These are phyloP conservation scores for Colletotrichum gloeosporioides DNA, from an alignment of 2,329 filamentous ascomycete species.

Conservation along the genomic window DNA sequence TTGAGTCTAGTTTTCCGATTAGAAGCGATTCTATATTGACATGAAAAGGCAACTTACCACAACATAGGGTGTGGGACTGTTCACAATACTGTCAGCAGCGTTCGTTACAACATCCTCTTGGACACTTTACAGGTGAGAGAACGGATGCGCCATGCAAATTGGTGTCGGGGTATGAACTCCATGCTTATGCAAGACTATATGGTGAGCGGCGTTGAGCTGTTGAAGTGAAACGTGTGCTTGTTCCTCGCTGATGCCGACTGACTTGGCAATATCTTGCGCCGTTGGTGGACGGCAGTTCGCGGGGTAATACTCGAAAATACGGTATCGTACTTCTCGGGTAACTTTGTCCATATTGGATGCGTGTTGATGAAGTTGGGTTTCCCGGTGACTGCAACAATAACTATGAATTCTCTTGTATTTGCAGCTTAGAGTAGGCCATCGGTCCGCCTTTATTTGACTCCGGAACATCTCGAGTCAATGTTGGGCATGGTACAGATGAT, in stretches of 20 bases:
- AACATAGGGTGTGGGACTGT: neutral
- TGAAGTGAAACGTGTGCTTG: neutral
- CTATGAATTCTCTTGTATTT: too few species aligned
- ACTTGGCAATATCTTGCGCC: neutral
- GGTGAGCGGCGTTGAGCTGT: neutral
- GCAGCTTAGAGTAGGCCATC: too few species aligned
- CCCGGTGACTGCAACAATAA: neutral
- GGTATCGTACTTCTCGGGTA: neutral
- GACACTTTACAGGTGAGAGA: neutral
- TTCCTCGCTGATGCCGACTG: neutral
- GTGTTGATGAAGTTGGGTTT: neutral
- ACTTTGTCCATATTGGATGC: neutral
- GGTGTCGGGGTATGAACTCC: neutral
- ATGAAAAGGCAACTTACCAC: neutral
- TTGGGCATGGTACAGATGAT: too few species aligned
- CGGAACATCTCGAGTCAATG: too few species aligned
- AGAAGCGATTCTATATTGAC: accelerated
- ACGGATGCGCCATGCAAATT: neutral
- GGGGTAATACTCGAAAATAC: neutral
- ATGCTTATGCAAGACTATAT: neutral
- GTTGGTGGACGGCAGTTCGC: neutral
- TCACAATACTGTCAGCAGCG: neutral
- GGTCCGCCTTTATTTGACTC: too few species aligned
- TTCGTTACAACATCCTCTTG: neutral
- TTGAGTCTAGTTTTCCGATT: neutral